A percentile compares a stretch with the other conserved stretches of the same genome.
These are phyloP conservation scores for Pueraria montana DNA, from an alignment of 306 rosid genomes.

Conservation along the genomic window DNA sequence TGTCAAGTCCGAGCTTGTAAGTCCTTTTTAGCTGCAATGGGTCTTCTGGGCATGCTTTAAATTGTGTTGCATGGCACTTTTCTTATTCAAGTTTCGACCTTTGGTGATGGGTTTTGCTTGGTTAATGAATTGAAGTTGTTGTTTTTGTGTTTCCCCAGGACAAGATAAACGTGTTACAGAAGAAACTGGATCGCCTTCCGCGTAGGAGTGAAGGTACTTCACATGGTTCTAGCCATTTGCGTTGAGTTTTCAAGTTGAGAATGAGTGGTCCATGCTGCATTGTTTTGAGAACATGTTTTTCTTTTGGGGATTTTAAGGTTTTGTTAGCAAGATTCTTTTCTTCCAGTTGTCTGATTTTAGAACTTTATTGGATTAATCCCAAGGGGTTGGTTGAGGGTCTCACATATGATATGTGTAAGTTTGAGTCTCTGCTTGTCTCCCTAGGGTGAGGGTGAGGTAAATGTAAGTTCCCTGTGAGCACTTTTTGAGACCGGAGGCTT, in stretches of 20 bases:
- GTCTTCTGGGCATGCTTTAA: not conserved
- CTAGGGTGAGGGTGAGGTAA: not conserved
- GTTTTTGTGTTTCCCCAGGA: conserved; percentile 58
- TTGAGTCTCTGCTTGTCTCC: not conserved
- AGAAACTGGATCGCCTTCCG: conserved; percentile 65
- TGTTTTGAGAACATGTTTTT: not conserved
- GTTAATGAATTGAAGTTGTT: not conserved
- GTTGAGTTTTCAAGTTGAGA: conserved; percentile 19
- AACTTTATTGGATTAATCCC: conserved; percentile 11
- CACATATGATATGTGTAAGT: not conserved
- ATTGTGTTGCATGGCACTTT: conserved; percentile 28
- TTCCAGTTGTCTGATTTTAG: conserved; percentile 10
- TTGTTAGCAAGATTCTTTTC: conserved; percentile 35
- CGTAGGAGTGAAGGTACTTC: conserved; percentile 74
- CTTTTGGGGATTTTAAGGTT: conserved; percentile 8
- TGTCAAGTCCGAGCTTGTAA: conserved; percentile 80
- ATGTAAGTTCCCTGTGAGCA: not conserved
- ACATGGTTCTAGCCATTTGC: conserved; percentile 7
- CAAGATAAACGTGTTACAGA: conserved; percentile 71
- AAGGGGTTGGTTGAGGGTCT: not conserved
- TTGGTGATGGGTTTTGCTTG: conserved; percentile 21
- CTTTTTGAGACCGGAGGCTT: not conserved
- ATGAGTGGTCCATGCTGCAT: conserved; percentile 1
- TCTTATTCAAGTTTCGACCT: conserved; percentile 30
- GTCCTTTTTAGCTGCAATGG: conserved; percentile 25